phyloP scores from a whole-genome alignment of 2,329 filamentous ascomycete genomes.

The Aureobasidium musti region DNA sequence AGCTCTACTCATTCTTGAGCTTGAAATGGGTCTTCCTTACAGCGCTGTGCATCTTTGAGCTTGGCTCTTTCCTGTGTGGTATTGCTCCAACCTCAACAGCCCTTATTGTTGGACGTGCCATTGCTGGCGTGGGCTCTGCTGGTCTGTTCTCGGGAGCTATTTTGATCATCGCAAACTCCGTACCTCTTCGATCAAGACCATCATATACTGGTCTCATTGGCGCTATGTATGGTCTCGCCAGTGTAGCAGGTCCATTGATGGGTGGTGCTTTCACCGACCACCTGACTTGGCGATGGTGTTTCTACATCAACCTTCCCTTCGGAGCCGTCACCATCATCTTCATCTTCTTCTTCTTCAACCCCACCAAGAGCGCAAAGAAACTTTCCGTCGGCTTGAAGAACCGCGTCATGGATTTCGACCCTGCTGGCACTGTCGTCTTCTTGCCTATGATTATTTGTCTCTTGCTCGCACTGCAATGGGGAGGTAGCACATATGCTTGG shows the following conservation, averaged over 20 bases:
- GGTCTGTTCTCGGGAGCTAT: conserved; percentile 56
- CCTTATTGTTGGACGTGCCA: conserved; percentile 55
- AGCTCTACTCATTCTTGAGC: conserved; percentile 29
- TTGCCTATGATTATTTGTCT: conserved; percentile 53
- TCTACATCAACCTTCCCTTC: conserved; percentile 58
- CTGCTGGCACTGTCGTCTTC: conserved; percentile 51
- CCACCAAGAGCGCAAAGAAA: conserved; percentile 41
- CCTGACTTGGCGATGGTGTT: conserved; percentile 53
- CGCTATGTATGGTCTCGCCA: conserved; percentile 51
- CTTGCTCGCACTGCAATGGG: conserved; percentile 55
- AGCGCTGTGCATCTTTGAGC: conserved; percentile 31
- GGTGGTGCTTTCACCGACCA: conserved; percentile 45
- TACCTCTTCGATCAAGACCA: conserved; percentile 51
- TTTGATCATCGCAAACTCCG: conserved; percentile 51
- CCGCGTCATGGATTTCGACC: conserved; percentile 50
- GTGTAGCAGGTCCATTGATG: conserved; percentile 52
- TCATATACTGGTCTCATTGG: conserved; percentile 56
- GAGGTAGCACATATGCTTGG: conserved; percentile 53
- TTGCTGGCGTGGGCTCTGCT: conserved; percentile 55
- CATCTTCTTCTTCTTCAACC: conserved; percentile 43
- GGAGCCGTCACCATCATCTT: conserved; percentile 47
- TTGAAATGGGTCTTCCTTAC: conserved; percentile 32
- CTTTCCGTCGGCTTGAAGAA: conserved; percentile 42
- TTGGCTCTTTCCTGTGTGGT: conserved; percentile 44
- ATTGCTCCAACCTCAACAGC: conserved; percentile 53